Base-by-base conservation (phyloP, 208 protist species). In the Acanthamoeba castellanii region DNA sequence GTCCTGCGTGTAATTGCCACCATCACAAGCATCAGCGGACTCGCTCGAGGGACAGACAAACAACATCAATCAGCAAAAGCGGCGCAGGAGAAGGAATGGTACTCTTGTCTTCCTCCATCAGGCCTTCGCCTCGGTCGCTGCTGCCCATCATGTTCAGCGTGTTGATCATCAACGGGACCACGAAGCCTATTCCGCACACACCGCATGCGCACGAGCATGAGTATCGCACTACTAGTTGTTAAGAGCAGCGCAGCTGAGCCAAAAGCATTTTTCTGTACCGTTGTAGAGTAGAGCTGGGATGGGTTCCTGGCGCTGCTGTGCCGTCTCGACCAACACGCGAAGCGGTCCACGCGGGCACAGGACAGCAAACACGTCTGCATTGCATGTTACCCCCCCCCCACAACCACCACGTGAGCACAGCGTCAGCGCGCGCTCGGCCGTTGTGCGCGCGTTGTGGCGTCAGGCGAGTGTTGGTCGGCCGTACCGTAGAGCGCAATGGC, bases 211-310 rank as follows among this genome's bases (percentile, higher is more conserved):
- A 22, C 34, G 42, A 47, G 42, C 42, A 47, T 47, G 42, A 47
- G 42, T 11, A 47, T 11, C 57, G 16, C 57, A 61, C 20, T 61
- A 72, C 14, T 68, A 0, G 16, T 16, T 13, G 1, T 57, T 0
- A 64, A 57, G 34, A 89, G 82, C 78, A 59, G 55, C 32, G 34
- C 14, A n/a, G 1, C 14, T 8, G n/a, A 66, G 66, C 42, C 42
- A 76, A 47, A 1, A 70, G 27, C 18, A 37, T 2, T 4, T 22
- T 4, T 11, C 42, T 7, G 37, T 59, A 96, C 92, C 95, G 57
- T 96, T 95, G 89, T 98, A 98, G 16, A 98, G 55, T 5, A 98
- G 89, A 32, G 95, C 97, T 6, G 97, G 97, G 85, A 98, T 97
- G 22, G 78, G 76, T 78, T 98, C 97, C 89, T 95, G 47, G 20